Base-by-base conservation (phyloP, 2,329 filamentous ascomycete genomes). In the Arthrinium puccinioides region DNA sequence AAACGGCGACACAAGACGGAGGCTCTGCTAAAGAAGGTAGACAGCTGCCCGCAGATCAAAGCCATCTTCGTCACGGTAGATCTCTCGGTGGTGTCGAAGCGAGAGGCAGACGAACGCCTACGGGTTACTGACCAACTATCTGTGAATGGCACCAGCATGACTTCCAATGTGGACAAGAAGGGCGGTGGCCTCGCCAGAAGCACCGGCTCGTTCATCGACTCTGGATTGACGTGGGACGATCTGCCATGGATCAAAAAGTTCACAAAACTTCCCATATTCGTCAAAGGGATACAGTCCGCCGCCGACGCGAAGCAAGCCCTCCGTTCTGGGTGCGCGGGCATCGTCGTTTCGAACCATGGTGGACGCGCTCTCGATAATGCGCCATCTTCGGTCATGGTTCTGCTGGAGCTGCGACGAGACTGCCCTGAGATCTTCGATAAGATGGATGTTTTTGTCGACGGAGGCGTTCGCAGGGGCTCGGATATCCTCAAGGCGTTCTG, bases 231-330 rank as follows among this genome's bases (percentile, higher is more conserved):
- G 7, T 87, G 81, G 82, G 67, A 73, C 30, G 82, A 83, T 52
- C 64, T 85, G 2, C 61, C 67, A 5, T 86, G 81, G 79, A 52
- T 85, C 16, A 74, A 79, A 63, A 69, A 64, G 54, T 60, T 64
- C 40, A 70, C 75, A 21, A 67, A 59, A 2, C 65, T 77, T 7
- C 62, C 78, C 50, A 46, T 86, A 64, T 61, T 80, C 45, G 33
- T 87, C 19, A 87, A 87, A 56, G 82, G 82, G 0, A 74, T 87
- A n/a, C 80, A 86, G 60, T 75, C 72, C 11, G 72, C 75, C 0
- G 63, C 66, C 27, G 83, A 87, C 55, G 82, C 82, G 11, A 62
- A 67, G 36, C 67, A 64, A 46, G 77, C 77, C 3, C 67, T 79
- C 24, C 68, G 81, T 36, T 51, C 68, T 10, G 80, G 78, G 0